Percentiles rank a stretch among this genome's conserved stretches.
phyloP scores from a whole-genome alignment of 2,329 filamentous ascomycete species.

The Aureobasidium sp. region DNA sequence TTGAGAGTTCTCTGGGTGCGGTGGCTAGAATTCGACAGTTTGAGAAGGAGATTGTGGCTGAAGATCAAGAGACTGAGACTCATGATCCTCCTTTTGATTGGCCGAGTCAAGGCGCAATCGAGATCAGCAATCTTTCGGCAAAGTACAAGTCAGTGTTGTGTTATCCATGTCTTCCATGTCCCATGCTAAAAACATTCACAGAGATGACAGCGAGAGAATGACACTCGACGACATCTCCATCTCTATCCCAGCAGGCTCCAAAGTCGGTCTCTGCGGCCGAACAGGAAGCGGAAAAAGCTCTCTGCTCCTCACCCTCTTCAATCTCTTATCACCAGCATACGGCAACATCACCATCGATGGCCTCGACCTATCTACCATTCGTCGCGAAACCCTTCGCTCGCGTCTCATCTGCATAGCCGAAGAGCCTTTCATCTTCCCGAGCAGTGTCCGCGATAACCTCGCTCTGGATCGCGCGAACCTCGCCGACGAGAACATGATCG shows the following conservation, averaged over 20 bases:
- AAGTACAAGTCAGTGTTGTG: no score
- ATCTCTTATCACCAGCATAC: constrained; percentile 37
- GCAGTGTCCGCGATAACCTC: constrained; percentile 37
- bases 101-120: constrained; percentile 64
- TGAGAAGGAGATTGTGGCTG: not conserved
- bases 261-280: constrained; percentile 43
- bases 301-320: constrained; percentile 39
- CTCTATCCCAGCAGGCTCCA: constrained; percentile 38
- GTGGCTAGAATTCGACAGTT: constrained; percentile 46
- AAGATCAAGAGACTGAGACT: not conserved
- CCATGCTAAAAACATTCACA: no score
- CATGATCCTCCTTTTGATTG: constrained; percentile 57
- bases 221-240: constrained; percentile 38
- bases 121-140: constrained; percentile 53
- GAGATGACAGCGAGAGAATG: not conserved
- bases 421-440: constrained; percentile 42
- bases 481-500: constrained; percentile 31
- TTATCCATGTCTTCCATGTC: no score
- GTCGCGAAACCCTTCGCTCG: constrained; percentile 35
- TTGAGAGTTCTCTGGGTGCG: constrained; percentile 49
- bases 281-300: constrained; percentile 48
- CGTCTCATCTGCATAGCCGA: constrained; percentile 40
- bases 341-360: constrained; percentile 41
- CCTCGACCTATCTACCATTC: constrained; percentile 36
- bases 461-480: constrained; percentile 33